Evolutionary conservation across 2,329 filamentous ascomycete genomes (phyloP), one percentile per base, ranked within the genome.

Genomic region (Claviceps spartinae): DNA sequence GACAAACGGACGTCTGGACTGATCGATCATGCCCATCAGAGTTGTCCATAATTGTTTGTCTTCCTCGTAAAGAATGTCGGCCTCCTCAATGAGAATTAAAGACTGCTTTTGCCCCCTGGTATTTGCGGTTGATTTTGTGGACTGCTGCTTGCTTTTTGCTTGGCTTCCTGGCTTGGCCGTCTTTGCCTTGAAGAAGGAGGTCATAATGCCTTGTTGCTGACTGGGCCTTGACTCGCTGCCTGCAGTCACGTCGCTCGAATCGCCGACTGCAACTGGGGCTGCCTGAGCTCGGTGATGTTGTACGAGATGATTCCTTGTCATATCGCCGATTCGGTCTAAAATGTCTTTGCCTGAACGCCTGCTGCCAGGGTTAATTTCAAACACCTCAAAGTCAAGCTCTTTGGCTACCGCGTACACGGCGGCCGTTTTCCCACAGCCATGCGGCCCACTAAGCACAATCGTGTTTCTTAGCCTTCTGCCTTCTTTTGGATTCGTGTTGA

Each of bases 11-110:
- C 93, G 80, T 67, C 88, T 95, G 0, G 93, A 96, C 59, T 89
- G 85, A 9, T 75, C 71, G 53, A 95, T 88, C 54, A 98, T 76
- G 20, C 78, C 77, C 45, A 86, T 73, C 4, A 97, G 78, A 0
- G 88, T 93, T 1, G 77, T 69, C 93, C 93, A 98, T 62, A 98
- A 98, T 56, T 91, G 85, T 66, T 88, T 91, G 65, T 98, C 93
- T 64, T 97, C 91, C 51, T 95, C 90, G 64, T 93, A 98, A 1
- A 98, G 75, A 16, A 97, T 71, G 62, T 98, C 94, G 0, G 88
- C 88, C 67, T 98, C 93, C 66, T 98, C 93, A 1, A 98, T 74
- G 2, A 98, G 73, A 55, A 98, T 96, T 20, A 98, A 72, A 0
- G 91, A 97, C 66, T 98, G 93, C 60, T 94, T 95, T 65, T 97